Base-by-base conservation (phyloP, 495 filamentous ascomycete species). In the Tuber borchii region DNA sequence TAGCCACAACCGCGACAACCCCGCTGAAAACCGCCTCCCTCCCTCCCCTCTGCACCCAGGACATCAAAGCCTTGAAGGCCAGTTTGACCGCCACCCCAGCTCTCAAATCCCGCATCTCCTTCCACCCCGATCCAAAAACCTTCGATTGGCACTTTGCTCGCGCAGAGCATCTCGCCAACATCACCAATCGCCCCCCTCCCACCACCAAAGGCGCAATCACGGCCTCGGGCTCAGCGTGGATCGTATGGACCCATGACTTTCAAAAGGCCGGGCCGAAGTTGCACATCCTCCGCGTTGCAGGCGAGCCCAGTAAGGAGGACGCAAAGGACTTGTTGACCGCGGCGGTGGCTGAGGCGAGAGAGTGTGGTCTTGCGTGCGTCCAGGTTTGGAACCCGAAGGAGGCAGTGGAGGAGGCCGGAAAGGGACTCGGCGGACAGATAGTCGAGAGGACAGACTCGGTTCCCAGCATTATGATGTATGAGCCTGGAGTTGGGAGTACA, bases 71-170 rank as follows among this genome's bases (percentile, higher is more conserved):
- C 9, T 12, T 83, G 2, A 74, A 75, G 42, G 37, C 42, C 3
- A n/a, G 44, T 4, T 46, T 82, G 20, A 65, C 56, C 70, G 74
- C 72, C 22, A 43, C 37, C 16, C 69, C 70, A 7, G 20, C 40
- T 51, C 45, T 34, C 19, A 87, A 85, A 40, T 87, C 84, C 6
- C 84, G 85, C 34, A 87, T 95, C 4, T 92, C 94, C 0, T 84
- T 97, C 20, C 75, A 91, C 51, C 95, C 95, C 2, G 89, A 93
- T 76, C 85, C 88, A 71, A 88, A 92, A 42, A 88, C 91, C 16
- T 87, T 95, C 79, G 85, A 89, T 74, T 99, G 95, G 95, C 94
- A 97, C 82, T 88, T 94, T 83, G 88, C 89, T 42, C 88, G 95
- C 48, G 94, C 97, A 85, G 92, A 96, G 56, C 97, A 93, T 82